Conservation (phyloP, 768 basidiomycete genomes). For the Pholiota microspora region DNA sequence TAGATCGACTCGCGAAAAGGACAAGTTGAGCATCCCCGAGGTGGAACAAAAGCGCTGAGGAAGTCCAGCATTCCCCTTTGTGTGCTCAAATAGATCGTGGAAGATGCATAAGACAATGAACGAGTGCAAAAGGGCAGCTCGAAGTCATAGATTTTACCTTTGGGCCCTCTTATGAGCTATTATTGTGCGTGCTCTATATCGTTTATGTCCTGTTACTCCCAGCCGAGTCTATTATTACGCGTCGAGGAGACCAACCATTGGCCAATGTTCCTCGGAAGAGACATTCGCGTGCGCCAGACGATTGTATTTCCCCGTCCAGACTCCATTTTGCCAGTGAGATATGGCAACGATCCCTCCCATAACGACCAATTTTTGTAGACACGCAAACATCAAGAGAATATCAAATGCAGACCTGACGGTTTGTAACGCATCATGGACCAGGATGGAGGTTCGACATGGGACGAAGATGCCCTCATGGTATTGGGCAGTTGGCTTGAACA, state of each 20-base stretch:
- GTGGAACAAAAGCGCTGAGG: not conserved
- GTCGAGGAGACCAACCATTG: not conserved
- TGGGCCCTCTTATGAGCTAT: not conserved
- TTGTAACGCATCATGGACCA: no score
- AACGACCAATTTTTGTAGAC: slow-evolving; percentile 6
- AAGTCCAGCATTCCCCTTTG: no score
- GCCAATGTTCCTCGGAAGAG: not conserved
- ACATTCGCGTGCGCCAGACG: not conserved
- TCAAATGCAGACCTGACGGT: not conserved
- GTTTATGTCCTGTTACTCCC: not conserved
- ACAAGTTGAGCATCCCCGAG: not conserved
- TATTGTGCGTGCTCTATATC: not conserved
- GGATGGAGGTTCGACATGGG: no score
- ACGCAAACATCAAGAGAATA: not conserved
- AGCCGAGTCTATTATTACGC: not conserved
- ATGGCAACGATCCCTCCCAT: not conserved
- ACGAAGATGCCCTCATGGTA: not conserved
- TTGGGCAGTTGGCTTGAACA: not conserved
- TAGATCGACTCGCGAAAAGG: not conserved
- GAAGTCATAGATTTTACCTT: not conserved
- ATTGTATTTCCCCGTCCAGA: not conserved
- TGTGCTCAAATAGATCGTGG: not conserved
- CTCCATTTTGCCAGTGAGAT: not conserved
- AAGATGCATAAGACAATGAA: not conserved
- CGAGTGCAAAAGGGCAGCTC: not conserved